phyloP scores from a whole-genome alignment of 2,329 filamentous ascomycete genomes.

The Myotisia sp. region DNA sequence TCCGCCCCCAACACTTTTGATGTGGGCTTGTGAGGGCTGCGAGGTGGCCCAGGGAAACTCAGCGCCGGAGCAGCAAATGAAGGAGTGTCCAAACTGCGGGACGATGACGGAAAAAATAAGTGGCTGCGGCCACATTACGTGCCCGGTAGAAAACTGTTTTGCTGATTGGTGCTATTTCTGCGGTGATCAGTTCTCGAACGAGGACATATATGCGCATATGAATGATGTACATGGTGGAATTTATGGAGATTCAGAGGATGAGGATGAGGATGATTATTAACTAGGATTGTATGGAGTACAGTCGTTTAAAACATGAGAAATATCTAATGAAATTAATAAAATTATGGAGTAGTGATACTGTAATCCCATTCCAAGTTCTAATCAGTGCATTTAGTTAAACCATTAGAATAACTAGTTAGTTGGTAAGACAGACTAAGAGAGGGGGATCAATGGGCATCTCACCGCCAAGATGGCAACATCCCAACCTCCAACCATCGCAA shows the following conservation, averaged over 20 bases:
- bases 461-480: no score
- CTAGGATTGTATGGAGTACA: no score
- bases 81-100: conserved; percentile 26
- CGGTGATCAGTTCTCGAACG: not conserved
- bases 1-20: conserved; percentile 22
- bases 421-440: no score
- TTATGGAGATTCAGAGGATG: conserved; percentile 1
- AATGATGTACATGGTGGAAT: conserved; percentile 2
- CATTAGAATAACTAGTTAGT: no score
- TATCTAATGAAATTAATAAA: no score
- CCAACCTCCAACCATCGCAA: no score
- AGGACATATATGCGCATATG: conserved; percentile 3
- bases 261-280: not conserved
- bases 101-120: conserved; percentile 24
- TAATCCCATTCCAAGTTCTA: no score
- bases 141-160: not conserved
- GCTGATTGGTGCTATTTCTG: conserved; percentile 4
- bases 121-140: conserved; percentile 30
- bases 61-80: conserved; percentile 12
- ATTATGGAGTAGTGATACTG: no score
- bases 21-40: conserved; percentile 34
- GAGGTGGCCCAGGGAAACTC: conserved; percentile 5
- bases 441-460: no score
- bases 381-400: no score
- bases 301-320: no score